A percentile compares a stretch with the other conserved stretches of the same genome.
Evolutionary conservation across 352 stramenopile genomes (phyloP).

Genomic region (Globisporangium alternatum): DNA sequence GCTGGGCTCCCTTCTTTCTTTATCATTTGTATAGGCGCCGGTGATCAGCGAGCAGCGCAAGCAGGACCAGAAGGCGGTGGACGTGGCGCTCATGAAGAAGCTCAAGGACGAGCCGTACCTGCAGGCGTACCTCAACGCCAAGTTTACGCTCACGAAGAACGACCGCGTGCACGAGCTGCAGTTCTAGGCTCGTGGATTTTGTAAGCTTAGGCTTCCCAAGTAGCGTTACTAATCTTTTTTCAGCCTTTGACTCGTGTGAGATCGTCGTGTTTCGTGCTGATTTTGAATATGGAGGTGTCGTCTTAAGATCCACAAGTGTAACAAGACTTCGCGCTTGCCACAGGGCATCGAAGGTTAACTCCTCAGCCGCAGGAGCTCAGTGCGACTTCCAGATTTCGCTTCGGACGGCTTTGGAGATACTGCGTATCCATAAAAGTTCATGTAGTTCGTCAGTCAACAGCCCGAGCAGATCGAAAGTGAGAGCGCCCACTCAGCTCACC

Average conservation of each 20-base stretch:
- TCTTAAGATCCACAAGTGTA: background rate
- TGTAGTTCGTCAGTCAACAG: background rate
- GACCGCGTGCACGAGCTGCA: conserved; percentile 98
- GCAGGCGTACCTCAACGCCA: conserved; percentile 98
- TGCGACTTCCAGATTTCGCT: conserved; percentile 15
- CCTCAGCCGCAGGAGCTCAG: background rate
- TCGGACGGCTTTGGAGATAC: conserved; percentile 34
- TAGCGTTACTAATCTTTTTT: background rate
- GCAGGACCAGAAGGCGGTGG: conserved; percentile 98
- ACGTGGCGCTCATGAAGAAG: conserved; percentile 89
- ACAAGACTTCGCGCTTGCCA: too few species aligned
- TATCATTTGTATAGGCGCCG: conserved; percentile 53
- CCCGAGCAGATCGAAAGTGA: background rate
- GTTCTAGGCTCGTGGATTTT: conserved; percentile 89
- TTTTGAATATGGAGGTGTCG: background rate
- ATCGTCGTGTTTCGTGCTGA: background rate
- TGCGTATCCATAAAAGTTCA: conserved; percentile 6
- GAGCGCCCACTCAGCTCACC: conserved; percentile 26
- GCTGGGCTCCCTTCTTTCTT: conserved; percentile 7
- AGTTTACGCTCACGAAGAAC: conserved; percentile 97
- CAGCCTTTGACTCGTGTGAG: too few species aligned
- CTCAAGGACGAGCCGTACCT: conserved; percentile 90
- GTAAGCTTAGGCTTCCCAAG: background rate
- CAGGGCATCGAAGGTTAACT: background rate
- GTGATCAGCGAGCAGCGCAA: conserved; percentile 97